Percentiles rank a stretch among this genome's conserved stretches.
Evolutionary conservation across 192 early-diverging fungal genomes (phyloP).

Genomic region (Spizellomyces punctatus): DNA sequence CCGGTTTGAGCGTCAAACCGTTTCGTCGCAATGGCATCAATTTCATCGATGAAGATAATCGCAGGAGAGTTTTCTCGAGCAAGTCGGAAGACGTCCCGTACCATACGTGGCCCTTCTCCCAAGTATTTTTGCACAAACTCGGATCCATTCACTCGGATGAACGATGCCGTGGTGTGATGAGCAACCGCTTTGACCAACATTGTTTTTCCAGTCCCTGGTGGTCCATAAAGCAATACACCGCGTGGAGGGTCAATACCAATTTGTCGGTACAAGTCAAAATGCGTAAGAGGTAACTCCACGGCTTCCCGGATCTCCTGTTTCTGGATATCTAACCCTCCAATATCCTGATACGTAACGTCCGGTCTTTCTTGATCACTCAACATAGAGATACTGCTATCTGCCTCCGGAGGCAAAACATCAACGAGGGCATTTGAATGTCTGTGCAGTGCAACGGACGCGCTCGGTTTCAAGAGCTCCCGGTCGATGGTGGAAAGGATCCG

Average conservation of each 20-base stretch:
- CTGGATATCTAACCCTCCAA: conserved; percentile 96
- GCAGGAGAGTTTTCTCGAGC: conserved; percentile 96
- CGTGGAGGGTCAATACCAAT: conserved; percentile 99
- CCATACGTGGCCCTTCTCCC: conserved; percentile 97
- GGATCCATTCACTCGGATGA: conserved; percentile 95
- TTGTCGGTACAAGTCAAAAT: conserved; percentile 96
- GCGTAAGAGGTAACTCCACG: conserved; percentile 95
- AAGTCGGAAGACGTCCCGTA: conserved; percentile 94
- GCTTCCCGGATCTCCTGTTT: conserved; percentile 99
- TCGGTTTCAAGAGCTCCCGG: conserved; percentile 94
- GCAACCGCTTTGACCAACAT: conserved; percentile 99
- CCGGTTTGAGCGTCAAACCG: conserved; percentile 98
- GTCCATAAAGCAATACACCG: conserved; percentile 98
- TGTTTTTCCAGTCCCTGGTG: conserved; percentile 95
- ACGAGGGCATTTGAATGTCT: conserved; percentile 96
- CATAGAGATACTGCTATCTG: conserved; percentile 82
- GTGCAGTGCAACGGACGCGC: conserved; percentile 91
- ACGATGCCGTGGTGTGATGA: conserved; percentile 94
- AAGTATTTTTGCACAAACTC: conserved; percentile 99
- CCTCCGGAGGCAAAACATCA: conserved; percentile 97
- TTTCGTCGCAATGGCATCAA: conserved; percentile 98
- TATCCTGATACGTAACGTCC: conserved; percentile 95
- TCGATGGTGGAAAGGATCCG: conserved; percentile 97
- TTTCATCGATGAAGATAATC: conserved; percentile 99
- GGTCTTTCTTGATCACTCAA: conserved; percentile 65